Evolutionary conservation across 148 eudicot genomes (phyloP).

Genomic region (Amaranthus palmeri): DNA sequence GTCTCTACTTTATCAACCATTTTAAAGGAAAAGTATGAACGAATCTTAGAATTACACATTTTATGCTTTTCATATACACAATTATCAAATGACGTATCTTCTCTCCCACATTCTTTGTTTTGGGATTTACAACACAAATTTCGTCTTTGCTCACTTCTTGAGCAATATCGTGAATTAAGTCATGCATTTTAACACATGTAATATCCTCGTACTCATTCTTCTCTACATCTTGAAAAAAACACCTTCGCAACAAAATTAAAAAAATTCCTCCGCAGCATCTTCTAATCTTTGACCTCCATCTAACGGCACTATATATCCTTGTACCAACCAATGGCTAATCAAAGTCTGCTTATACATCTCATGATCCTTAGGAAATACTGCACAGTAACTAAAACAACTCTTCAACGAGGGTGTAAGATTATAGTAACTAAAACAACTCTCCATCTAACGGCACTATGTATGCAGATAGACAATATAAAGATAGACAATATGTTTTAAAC

Average conservation of each 20-base stretch:
- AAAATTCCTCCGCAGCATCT: conserved; percentile 11
- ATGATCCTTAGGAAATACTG: conserved; percentile 13
- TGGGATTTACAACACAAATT: neutral
- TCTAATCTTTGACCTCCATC: conserved; percentile 7
- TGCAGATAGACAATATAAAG: no score
- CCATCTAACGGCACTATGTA: no score
- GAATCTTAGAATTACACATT: neutral
- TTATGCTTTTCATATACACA: neutral
- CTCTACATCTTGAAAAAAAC: conserved; percentile 18
- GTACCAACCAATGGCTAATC: conserved; percentile 22
- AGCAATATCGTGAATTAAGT: neutral
- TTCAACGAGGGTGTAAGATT: conserved; percentile 4
- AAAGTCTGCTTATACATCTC: neutral
- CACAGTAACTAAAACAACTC: conserved; percentile 16
- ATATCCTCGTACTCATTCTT: neutral
- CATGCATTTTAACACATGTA: neutral
- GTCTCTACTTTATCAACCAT: no score
- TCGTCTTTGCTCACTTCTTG: neutral
- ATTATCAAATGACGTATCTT: neutral
- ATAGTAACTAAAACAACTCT: no score
- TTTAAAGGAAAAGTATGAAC: neutral
- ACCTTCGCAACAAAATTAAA: conserved; percentile 14
- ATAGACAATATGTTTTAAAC: no score
- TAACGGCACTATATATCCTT: neutral
- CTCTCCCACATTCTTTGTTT: neutral